Evolutionary conservation across 2,329 filamentous ascomycete species (phyloP).

Genomic region (Cercospora berteroae): DNA sequence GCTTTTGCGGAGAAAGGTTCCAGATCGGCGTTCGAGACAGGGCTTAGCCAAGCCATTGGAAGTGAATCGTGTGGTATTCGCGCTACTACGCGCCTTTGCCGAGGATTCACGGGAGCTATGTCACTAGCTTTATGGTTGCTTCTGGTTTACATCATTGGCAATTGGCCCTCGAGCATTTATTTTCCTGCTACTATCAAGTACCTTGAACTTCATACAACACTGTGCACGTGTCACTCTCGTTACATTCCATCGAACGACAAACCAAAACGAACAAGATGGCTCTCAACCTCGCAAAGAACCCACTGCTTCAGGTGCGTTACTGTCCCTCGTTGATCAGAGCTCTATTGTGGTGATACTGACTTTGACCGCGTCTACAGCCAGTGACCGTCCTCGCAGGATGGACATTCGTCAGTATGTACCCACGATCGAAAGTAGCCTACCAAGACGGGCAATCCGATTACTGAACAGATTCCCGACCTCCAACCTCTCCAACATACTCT

Average conservation of each 20-base stretch:
- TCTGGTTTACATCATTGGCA: conserved; percentile 1
- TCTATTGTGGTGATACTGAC: neutral
- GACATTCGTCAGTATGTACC: conserved; percentile 3
- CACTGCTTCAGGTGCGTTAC: neutral
- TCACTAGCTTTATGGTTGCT: neutral
- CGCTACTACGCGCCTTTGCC: neutral
- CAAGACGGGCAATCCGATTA: neutral
- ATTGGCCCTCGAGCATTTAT: neutral
- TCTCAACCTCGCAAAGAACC: conserved; percentile 1
- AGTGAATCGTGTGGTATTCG: neutral
- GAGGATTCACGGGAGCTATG: neutral
- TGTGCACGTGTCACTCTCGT: neutral
- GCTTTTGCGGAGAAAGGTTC: conserved; percentile 2
- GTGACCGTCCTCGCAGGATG: conserved; percentile 3
- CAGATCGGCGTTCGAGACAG: neutral
- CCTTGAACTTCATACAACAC: neutral
- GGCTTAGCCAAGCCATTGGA: neutral
- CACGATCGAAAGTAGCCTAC: neutral
- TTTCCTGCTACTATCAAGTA: neutral
- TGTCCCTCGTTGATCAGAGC: neutral
- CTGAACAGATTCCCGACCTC: neutral
- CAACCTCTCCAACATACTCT: neutral
- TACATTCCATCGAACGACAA: neutral
- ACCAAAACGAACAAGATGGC: neutral
- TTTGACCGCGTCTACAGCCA: neutral